phyloP scores from a whole-genome alignment of 306 rosid species.

The Prunus mira region DNA sequence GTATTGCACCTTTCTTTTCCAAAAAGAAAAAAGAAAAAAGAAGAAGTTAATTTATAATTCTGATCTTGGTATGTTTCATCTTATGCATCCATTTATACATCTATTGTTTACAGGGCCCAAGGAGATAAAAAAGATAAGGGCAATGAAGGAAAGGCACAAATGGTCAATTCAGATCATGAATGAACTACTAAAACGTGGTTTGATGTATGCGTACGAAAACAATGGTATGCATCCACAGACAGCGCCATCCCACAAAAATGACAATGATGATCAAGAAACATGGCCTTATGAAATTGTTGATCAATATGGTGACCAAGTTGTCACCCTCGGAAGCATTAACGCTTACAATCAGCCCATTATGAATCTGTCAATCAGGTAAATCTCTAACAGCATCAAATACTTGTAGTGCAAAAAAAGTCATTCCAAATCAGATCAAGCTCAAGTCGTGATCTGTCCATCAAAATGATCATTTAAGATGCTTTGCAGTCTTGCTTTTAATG shows the following conservation, averaged over 20 bases:
- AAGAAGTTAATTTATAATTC: too few species aligned
- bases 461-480: too few species aligned
- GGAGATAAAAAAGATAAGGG: background rate
- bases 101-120: background rate
- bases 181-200: background rate
- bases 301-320: background rate
- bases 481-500: too few species aligned
- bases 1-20: too few species aligned
- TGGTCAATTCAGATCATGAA: background rate
- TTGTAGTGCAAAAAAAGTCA: too few species aligned
- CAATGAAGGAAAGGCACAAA: conserved; percentile 1
- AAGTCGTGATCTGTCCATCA: too few species aligned
- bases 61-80: background rate
- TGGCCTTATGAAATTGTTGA: background rate
- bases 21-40: too few species aligned
- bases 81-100: background rate
- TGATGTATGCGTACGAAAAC: background rate
- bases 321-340: background rate
- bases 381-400: background rate
- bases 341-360: background rate
- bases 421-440: too few species aligned
- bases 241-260: background rate
- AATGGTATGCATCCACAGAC: background rate
- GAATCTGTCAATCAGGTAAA: background rate
- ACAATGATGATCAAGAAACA: background rate